Base-by-base conservation (phyloP, 1,284 basidiomycete species). In the Ganoderma boninense region DNA sequence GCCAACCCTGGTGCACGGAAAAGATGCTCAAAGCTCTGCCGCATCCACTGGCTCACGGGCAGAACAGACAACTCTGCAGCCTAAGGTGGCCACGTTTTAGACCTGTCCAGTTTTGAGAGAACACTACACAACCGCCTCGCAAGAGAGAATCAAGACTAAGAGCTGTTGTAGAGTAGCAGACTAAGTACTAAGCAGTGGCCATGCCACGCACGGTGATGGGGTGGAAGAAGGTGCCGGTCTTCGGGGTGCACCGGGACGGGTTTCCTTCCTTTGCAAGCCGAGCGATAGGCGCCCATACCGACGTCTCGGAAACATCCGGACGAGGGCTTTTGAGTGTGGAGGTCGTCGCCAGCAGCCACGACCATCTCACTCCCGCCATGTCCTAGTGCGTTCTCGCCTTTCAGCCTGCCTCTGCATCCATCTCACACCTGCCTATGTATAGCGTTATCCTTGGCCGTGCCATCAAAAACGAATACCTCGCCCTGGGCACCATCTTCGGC, bases 401-500 rank as follows among this genome's bases (percentile, higher is more conserved):
- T 52, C 52, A 56, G 11, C 4, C 49, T 13, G 14, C 23, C 14
- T 23, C 38, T 40, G 4, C 3, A 3, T 13, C 16, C 7, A 16
- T 32, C 16, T 59, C 43, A 64, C 11, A 38, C 26, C 16, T 38
- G 23, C 4, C 49, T 66, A n/a, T 64, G 18, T 20, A 68, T 77
- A 92, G 91, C 85, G 84, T 87, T 67, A 90, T 95, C 77, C 80
- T 93, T 73, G 92, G 93, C 80, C 91, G 92, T 76, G 87, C 85
- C 78, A 85, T 95, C 78, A 92, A 92, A 85, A 91, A 88, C 78
- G 92, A 94, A 84, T 90, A 92, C 84, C 87, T 95, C 74, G 87
- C 91, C 23, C 84, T 94, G 69, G 90, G 87, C 70, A 90, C 90
- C 59, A 86, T 94, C 71, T 79, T 85, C 64, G 82, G 84, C 64